Base-by-base conservation (phyloP, 2,329 filamentous ascomycete genomes). In the Calonectria ilicicola region DNA sequence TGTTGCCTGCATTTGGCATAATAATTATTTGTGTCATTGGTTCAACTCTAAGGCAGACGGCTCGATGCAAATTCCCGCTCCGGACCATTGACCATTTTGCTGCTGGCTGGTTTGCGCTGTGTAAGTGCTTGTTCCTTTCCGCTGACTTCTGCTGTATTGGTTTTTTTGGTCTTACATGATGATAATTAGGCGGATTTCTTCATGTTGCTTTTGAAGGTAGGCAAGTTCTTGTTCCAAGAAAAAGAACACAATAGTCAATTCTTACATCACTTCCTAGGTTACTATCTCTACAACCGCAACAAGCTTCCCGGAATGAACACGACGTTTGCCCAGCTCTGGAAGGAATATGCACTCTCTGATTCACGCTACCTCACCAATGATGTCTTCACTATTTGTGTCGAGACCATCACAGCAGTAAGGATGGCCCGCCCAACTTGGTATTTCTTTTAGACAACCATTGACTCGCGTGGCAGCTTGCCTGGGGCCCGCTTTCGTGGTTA, bases 311-410 rank as follows among this genome's bases (percentile, higher is more conserved):
- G 89, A 14, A 91, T 91, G 72, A 93, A 95, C 81, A 91, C 92
- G 67, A 85, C 97, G 9, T 93, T 96, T 69, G 94, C 93, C 3
- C 95, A 98, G 85, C 87, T 98, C 53, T 98, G 95, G 95, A 98
- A 98, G 82, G 95, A 98, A 84, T 98, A 98, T 82, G 89, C 94
- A 3, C 88, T 96, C 40, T 96, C 94, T 2, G 95, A 98, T 85
- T 97, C 95, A 67, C 90, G 95, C 51, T 98, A 98, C 81, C 86
- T 98, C 77, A 95, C 93, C 2, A 91, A 92, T 21, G 94, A 97
- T 80, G 89, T 93, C 1, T 95, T 98, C 79, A 95, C 97, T 77
- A 86, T 98, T n/a, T 96, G 94, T 82, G 93, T 98, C 83, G 95
- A 98, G 87, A 91, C 89, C 21, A 91, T 98, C 74, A 98, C 95